Percentiles rank a stretch among this genome's conserved stretches.
phyloP scores from a whole-genome alignment of 73 alveolate genomes.

The Paramecium tetraurelia region DNA sequence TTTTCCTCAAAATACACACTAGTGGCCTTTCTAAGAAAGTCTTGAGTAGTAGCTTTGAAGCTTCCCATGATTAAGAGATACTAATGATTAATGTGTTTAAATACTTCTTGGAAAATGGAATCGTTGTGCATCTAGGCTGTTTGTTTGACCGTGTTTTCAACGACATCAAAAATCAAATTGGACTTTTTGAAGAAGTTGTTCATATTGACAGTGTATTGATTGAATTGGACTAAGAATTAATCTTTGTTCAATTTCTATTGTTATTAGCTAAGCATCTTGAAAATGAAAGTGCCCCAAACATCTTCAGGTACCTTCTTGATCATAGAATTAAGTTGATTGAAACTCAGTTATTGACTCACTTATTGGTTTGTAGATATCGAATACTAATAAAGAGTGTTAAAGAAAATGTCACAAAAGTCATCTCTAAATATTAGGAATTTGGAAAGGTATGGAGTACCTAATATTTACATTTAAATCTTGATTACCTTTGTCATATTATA shows the following conservation, averaged over 20 bases:
- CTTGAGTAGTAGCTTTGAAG: constrained; percentile 36
- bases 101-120: constrained; percentile 22
- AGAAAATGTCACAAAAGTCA: constrained; percentile 23
- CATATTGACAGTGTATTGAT: neutral
- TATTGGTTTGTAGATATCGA: neutral
- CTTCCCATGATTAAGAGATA: constrained; percentile 37
- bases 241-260: constrained; percentile 18
- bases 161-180: constrained; percentile 27
- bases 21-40: constrained; percentile 14
- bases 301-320: neutral
- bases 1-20: neutral
- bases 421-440: constrained; percentile 40
- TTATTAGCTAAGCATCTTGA: neutral
- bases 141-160: constrained; percentile 1
- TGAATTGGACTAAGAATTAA: neutral
- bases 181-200: constrained; percentile 10
- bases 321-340: neutral
- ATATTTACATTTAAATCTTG: neutral
- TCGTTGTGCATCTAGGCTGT: constrained; percentile 8
- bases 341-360: constrained; percentile 1
- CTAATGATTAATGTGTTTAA: neutral
- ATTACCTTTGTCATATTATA: neutral
- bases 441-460: constrained; percentile 13
- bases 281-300: constrained; percentile 21
- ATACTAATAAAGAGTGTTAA: constrained; percentile 3